Percentiles rank a stretch among this genome's conserved stretches.
phyloP scores from a whole-genome alignment of 306 rosid genomes.

The Rubus idaeus region DNA sequence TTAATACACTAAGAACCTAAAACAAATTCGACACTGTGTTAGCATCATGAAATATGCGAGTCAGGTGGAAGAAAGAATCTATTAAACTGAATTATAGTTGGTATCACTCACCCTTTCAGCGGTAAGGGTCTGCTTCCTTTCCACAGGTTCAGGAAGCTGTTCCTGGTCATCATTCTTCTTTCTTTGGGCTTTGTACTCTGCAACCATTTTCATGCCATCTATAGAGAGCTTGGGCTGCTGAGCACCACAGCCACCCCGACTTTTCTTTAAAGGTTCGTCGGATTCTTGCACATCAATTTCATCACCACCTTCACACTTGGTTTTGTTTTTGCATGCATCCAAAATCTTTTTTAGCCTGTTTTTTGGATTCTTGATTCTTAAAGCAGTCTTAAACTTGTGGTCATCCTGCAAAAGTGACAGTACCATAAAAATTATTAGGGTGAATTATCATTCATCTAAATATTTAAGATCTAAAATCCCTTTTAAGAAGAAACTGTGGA shows the following conservation, averaged over 20 bases:
- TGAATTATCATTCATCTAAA: background rate
- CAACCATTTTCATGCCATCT: slow-evolving; percentile 91
- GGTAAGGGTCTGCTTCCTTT: slow-evolving; percentile 92
- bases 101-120: slow-evolving; percentile 73
- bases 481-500: background rate
- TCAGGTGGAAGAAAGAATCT: background rate
- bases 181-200: slow-evolving; percentile 87
- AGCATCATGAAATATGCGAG: slow-evolving; percentile 6
- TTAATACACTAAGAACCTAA: slow-evolving; percentile 88
- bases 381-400: slow-evolving; percentile 87
- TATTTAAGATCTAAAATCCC: background rate
- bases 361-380: slow-evolving; percentile 82
- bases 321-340: slow-evolving; percentile 91
- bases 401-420: slow-evolving; percentile 58
- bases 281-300: slow-evolving; percentile 68
- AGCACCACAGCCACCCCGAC: slow-evolving; percentile 99
- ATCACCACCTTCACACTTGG: slow-evolving; percentile 97
- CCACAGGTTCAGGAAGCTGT: slow-evolving; percentile 96
- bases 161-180: slow-evolving; percentile 95
- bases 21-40: slow-evolving; percentile 23
- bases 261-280: slow-evolving; percentile 77
- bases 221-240: slow-evolving; percentile 92
- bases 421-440: slow-evolving; percentile 5
- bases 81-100: slow-evolving; percentile 3
- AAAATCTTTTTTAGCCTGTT: slow-evolving; percentile 70